These are phyloP conservation scores for Blastomyces silverae DNA, from an alignment of 2,329 filamentous ascomycete genomes.

Conservation along the genomic window DNA sequence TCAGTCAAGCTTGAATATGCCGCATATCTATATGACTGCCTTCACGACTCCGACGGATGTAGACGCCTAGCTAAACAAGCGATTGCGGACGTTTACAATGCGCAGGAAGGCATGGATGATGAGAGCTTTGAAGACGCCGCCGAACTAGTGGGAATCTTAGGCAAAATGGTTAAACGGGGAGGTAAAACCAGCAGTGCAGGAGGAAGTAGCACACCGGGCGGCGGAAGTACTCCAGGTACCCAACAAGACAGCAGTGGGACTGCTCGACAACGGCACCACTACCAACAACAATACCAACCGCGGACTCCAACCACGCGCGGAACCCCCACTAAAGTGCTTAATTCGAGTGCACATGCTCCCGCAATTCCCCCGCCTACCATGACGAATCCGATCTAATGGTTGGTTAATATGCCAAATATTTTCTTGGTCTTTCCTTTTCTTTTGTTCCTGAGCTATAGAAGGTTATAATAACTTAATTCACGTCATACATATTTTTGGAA, in stretches of 20 bases:
- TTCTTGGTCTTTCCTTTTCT: not conserved
- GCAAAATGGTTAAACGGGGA: conserved; percentile 80
- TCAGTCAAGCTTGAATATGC: conserved; percentile 89
- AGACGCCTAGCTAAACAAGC: conserved; percentile 71
- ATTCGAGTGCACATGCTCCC: conserved; percentile 7
- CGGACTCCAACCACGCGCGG: conserved; percentile 9
- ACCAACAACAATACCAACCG: conserved; percentile 16
- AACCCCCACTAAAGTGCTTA: conserved; percentile 4
- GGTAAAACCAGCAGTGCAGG: conserved; percentile 31
- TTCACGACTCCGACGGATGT: conserved; percentile 71
- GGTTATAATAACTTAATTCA: conserved; percentile 7
- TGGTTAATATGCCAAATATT: not conserved
- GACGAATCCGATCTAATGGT: conserved; percentile 16
- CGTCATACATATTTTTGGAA: conserved; percentile 3
- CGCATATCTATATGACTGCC: conserved; percentile 88
- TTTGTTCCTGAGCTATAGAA: not conserved
- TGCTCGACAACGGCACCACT: conserved; percentile 18
- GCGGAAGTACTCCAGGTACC: conserved; percentile 21
- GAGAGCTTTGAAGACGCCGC: conserved; percentile 91
- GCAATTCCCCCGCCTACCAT: conserved; percentile 11
- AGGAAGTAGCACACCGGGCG: conserved; percentile 31
- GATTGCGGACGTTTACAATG: conserved; percentile 85
- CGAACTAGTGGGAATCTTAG: conserved; percentile 75
- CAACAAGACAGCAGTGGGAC: conserved; percentile 14
- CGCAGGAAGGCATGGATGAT: conserved; percentile 86